These are phyloP conservation scores for Plasmodium gonderi DNA, from an alignment of 169 alveolate species.

Conservation along the genomic window DNA sequence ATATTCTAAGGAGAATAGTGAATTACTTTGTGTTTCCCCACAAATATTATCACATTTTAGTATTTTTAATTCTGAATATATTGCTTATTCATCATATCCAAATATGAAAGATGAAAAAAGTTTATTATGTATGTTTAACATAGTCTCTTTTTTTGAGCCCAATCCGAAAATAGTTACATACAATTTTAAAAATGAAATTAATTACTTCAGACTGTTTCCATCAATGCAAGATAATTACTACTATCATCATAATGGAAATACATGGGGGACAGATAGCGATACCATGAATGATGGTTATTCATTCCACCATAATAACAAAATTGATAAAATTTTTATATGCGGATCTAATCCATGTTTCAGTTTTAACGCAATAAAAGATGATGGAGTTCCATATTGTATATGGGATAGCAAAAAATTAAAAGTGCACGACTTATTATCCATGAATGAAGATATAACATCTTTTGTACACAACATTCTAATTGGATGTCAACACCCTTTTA, in stretches of 20 bases:
- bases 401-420: constrained; percentile 73
- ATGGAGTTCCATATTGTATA: constrained; percentile 53
- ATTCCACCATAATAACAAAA: constrained; percentile 65
- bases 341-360: constrained; percentile 62
- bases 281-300: constrained; percentile 27
- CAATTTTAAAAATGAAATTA: constrained; percentile 42
- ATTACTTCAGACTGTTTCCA: constrained; percentile 67
- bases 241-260: background rate
- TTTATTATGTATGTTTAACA: constrained; percentile 42
- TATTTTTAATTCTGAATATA: constrained; percentile 65
- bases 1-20: constrained; percentile 63
- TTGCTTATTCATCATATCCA: constrained; percentile 69
- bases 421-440: constrained; percentile 47
- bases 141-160: constrained; percentile 52
- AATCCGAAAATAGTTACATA: constrained; percentile 61
- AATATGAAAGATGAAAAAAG: constrained; percentile 64
- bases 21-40: constrained; percentile 51
- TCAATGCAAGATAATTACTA: constrained; percentile 10
- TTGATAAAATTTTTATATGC: constrained; percentile 73
- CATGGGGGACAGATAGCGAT: background rate
- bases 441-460: constrained; percentile 25
- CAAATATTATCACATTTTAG: constrained; percentile 70
- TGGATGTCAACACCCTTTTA: constrained; percentile 67
- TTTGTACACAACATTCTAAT: constrained; percentile 56
- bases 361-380: constrained; percentile 60